phyloP scores from a whole-genome alignment of 768 basidiomycete species.

The Floccularia luteovirens region DNA sequence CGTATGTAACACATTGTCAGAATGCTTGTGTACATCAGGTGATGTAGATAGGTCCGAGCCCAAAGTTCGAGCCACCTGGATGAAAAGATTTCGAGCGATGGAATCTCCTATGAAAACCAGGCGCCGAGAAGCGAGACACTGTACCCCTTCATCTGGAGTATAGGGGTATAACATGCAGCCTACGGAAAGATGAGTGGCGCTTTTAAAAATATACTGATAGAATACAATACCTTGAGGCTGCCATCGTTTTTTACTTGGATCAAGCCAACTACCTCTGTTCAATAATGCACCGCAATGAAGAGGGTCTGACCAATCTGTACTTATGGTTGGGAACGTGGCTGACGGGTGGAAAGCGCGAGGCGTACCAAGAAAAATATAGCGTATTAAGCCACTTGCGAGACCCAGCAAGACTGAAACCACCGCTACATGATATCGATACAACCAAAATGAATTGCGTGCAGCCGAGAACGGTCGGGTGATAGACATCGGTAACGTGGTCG shows the following conservation, averaged over 20 bases:
- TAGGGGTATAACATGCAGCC: conserved; percentile 79
- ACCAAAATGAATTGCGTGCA: too few species aligned
- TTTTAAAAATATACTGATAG: not conserved
- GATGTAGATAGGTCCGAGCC: conserved; percentile 48
- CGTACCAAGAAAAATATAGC: conserved; percentile 20
- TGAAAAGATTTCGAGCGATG: conserved; percentile 73
- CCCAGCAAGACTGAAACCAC: too few species aligned
- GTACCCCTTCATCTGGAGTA: conserved; percentile 38
- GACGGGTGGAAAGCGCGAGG: not conserved
- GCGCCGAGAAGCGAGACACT: conserved; percentile 50
- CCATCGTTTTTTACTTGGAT: conserved; percentile 62
- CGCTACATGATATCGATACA: too few species aligned
- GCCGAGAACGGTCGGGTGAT: too few species aligned
- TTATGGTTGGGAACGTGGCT: not conserved
- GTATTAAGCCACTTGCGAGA: conserved; percentile 33
- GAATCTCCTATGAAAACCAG: conserved; percentile 85
- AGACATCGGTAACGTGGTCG: too few species aligned
- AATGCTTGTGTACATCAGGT: conserved; percentile 61
- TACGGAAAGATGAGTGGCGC: conserved; percentile 17
- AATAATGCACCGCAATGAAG: conserved; percentile 67
- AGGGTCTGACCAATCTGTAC: conserved; percentile 63
- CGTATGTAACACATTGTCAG: conserved; percentile 46
- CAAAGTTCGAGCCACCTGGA: conserved; percentile 55
- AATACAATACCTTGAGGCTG: conserved; percentile 68
- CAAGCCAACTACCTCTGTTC: conserved; percentile 74